Base-by-base conservation (phyloP, 2,329 filamentous ascomycete genomes). In the Zymoseptoria tritici region DNA sequence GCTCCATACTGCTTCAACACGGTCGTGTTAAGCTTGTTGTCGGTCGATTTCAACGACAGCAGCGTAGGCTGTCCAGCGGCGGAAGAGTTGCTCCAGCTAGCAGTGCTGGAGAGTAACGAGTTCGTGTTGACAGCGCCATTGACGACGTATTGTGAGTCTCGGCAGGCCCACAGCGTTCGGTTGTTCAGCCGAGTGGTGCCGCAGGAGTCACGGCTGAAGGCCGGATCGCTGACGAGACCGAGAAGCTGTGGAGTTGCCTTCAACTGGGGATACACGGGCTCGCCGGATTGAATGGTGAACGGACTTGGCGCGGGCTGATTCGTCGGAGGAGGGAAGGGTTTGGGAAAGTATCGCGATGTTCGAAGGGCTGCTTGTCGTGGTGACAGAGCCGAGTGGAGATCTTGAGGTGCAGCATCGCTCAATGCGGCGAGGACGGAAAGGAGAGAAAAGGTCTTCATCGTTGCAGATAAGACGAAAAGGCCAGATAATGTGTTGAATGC, bases 161-260 rank as follows among this genome's bases (percentile, higher is more conserved):
- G 49, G 29, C 55, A 61, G n/a, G 55, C 54, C 59, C 59, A 61
- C 21, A 61, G 54, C 13, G 51, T 53, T n/a, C 59, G 56, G 22
- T 56, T 49, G 4, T 20, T 20, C n/a, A 61, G 26, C 9, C 51
- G 36, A n/a, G 52, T 52, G 6, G 59, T 58, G 24, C 52, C 56
- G 26, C 59, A 54, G 13, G 56, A 58, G 22, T 61, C 56, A 6
- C 59, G 56, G 22, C 20, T 36, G 20, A 52, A 46, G 8, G 13
- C 8, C 22, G 59, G 59, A 49, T 61, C 59, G 21, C 50, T 56
- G 20, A 55, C 59, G 3, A 56, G 31, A 21, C 56, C 59, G 19
- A 61, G 31, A 13, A 61, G 46, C 31, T 57, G 29, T 16, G 58
- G 20, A n/a, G 52, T 54, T 36, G 53, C 19, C n/a, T 42, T 54